Base-by-base conservation (phyloP, 805 yeast genomes). In the Candida morakotiae region DNA sequence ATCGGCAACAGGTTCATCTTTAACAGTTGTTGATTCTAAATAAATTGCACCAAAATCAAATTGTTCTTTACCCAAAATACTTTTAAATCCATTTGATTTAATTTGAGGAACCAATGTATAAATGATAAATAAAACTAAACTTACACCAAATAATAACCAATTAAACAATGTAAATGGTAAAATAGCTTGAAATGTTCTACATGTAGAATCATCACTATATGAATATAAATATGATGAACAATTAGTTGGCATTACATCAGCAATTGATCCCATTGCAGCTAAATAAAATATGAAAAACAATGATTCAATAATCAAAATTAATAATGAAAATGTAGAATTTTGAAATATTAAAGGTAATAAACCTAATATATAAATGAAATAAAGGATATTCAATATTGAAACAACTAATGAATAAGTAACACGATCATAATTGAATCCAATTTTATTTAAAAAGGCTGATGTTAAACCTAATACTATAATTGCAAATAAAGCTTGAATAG, bases 81-180 rank as follows among this genome's bases (percentile, higher is more conserved):
- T 11, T 5, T 22, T 30, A 16, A 31, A 28, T n/a, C 38, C 35
- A 17, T 28, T 22, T 9, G 38, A 14, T 22, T 28, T 37, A 9
- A 26, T 14, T 35, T 37, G 28, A 2, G 44, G 44, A 18, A 37
- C 11, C 13, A 19, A 37, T 2, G 32, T 23, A 19, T 36, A 37
- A n/a, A 37, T 9, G n/a, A 32, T 11, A 21, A 41, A 41, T 26
- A 41, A 38, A 2, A 29, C 14, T 6, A 34, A 18, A 31, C 39
- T 37, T 2, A 39, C 41, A 20, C 36, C 32, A 19, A 37, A 41
- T 25, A 41, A 37, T 6, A 41, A 34, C 44, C 44, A 41, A 22
- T 41, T 41, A n/a, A 41, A 41, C 13, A 41, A 37, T 2, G 39
- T 27, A 21, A 41, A 41, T 10, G 44, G 34, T 19, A 37, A 25